Evolutionary conservation across 805 yeast species (phyloP).

Genomic region (Dipodascopsis uninucleata): DNA sequence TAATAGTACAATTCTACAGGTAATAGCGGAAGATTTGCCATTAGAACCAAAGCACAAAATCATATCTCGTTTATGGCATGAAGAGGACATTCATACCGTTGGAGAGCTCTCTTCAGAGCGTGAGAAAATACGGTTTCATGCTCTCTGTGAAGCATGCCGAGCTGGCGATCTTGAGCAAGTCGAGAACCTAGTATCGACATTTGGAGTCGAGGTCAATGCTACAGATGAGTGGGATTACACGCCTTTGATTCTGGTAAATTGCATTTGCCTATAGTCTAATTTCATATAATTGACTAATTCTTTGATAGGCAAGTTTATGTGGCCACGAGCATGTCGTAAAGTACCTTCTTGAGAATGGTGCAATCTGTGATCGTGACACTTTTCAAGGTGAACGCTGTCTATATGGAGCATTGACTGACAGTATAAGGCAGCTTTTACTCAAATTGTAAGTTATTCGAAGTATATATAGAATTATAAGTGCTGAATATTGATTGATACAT

Average conservation of each 20-base stretch:
- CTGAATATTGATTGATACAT: constrained; percentile 15
- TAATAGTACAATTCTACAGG: background rate
- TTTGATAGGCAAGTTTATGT: constrained; percentile 21
- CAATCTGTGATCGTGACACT: constrained; percentile 76
- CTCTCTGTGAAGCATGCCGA: constrained; percentile 64
- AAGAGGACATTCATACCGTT: constrained; percentile 11
- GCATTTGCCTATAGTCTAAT: background rate
- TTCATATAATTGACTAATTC: background rate
- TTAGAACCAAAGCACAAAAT: constrained; percentile 19
- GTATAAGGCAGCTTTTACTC: constrained; percentile 55
- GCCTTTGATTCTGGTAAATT: constrained; percentile 53
- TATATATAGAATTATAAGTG: background rate
- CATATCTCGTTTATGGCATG: constrained; percentile 15
- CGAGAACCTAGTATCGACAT: constrained; percentile 51
- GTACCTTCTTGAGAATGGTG: constrained; percentile 60
- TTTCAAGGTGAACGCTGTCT: constrained; percentile 75
- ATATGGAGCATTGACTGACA: constrained; percentile 71
- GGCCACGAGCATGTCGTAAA: constrained; percentile 46
- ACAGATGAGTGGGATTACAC: constrained; percentile 73
- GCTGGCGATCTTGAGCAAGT: constrained; percentile 64
- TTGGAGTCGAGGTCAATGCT: constrained; percentile 51
- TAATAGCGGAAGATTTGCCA: constrained; percentile 15
- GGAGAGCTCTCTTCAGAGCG: constrained; percentile 4
- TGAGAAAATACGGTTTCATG: constrained; percentile 30
- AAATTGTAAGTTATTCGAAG: constrained; percentile 35